These are phyloP conservation scores for Coffea humblotiana DNA, from an alignment of 305 asterid species.

Conservation along the genomic window DNA sequence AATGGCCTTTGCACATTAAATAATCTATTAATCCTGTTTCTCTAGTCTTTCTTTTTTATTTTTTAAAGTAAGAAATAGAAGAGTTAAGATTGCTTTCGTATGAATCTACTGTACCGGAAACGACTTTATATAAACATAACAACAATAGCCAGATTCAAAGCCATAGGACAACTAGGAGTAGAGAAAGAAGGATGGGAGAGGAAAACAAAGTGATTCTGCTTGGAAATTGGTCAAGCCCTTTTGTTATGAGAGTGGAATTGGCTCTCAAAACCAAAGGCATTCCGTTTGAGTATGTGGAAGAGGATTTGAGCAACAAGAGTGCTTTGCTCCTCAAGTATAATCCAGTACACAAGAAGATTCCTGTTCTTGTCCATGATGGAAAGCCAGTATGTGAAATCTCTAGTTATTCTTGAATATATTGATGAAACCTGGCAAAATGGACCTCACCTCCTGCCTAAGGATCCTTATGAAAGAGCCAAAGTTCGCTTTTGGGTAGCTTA, in stretches of 20 bases:
- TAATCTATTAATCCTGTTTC: no score
- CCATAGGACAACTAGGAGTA: not conserved
- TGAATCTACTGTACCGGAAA: not conserved
- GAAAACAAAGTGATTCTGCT: slow-evolving; percentile 14
- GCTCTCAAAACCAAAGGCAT: slow-evolving; percentile 11
- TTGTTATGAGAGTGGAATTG: not conserved
- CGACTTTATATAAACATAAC: not conserved
- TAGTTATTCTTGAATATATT: slow-evolving; percentile 1
- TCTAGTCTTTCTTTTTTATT: no score
- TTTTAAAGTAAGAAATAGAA: no score
- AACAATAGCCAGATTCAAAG: not conserved
- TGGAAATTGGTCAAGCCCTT: slow-evolving; percentile 20
- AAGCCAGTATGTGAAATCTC: slow-evolving; percentile 8
- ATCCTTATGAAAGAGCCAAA: slow-evolving; percentile 3
- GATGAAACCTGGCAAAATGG: slow-evolving; percentile 10
- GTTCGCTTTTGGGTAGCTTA: slow-evolving; percentile 9
- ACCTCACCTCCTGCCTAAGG: slow-evolving; percentile 7
- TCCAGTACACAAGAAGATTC: slow-evolving; percentile 8
- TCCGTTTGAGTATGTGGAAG: slow-evolving; percentile 4
- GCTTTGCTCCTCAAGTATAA: not conserved
- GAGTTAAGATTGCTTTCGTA: not conserved
- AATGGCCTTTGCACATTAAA: no score
- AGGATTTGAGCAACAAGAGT: slow-evolving; percentile 13
- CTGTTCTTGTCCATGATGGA: slow-evolving; percentile 10
- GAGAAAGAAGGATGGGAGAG: slow-evolving; percentile 11